Percentiles rank a stretch among this genome's conserved stretches.
phyloP scores from a whole-genome alignment of 139 green algal genomes.

The Coelastrella sp. region DNA sequence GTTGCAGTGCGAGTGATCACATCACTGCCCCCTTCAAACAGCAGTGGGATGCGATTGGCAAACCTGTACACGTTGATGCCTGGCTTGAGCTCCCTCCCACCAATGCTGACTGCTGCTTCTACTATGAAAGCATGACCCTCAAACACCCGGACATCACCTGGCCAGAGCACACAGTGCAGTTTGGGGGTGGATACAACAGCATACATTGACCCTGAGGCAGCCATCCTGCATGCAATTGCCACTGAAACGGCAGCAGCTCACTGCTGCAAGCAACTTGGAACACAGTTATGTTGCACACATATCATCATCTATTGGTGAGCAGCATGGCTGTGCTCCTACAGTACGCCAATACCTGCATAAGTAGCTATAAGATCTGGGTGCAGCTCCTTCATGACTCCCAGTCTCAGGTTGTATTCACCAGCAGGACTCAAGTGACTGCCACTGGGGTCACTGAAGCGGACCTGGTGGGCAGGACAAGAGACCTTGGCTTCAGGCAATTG shows the following conservation, averaged over 20 bases:
- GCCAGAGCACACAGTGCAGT: too few species aligned
- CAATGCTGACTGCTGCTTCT: conserved; percentile 93
- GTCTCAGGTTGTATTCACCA: conserved; percentile 98
- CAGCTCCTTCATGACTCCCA: conserved; percentile 98
- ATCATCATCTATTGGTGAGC: too few species aligned
- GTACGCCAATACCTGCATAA: conserved; percentile 84
- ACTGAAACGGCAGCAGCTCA: too few species aligned
- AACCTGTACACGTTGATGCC: conserved; percentile 69
- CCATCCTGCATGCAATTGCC: too few species aligned
- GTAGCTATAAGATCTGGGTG: conserved; percentile 94
- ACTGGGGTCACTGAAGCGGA: conserved; percentile 72
- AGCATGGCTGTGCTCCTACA: too few species aligned
- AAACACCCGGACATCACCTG: conserved; percentile 83
- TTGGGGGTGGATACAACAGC: too few species aligned
- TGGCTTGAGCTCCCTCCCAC: conserved; percentile 87
- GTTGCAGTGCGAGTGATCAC: conserved; percentile 93
- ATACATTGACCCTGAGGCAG: too few species aligned
- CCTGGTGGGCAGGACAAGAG: too few species aligned
- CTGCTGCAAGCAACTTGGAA: too few species aligned
- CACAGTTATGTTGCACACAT: too few species aligned
- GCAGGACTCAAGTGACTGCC: conserved; percentile 76
- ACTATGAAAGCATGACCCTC: conserved; percentile 97
- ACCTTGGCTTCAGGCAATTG: too few species aligned
- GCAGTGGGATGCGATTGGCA: conserved; percentile 97
- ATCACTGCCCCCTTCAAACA: conserved; percentile 95